Base-by-base conservation (phyloP, 257 asterid species). In the Nicotiana knightiana region DNA sequence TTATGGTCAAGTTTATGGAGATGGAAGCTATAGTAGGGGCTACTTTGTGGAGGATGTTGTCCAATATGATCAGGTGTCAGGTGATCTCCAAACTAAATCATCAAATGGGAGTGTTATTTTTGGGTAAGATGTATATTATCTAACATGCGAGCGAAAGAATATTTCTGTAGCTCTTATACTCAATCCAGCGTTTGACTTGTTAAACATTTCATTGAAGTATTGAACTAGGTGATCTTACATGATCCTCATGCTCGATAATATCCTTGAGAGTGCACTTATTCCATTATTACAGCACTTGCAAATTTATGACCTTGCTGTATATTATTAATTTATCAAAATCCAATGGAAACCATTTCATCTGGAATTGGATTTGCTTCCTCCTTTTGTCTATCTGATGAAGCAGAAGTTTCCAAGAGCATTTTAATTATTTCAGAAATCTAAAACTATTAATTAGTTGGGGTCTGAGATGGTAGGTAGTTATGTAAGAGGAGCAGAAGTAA, bases 91-190 rank as follows among this genome's bases (percentile, higher is more conserved):
- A 84, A 96, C 99, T 66, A 88, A 89, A 66, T 86, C 96, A 4
- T 89, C 92, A 37, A 96, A 96, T 73, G 98, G 98, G 86, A 96
- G 90, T 85, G 98, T 94, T 88, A 90, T 94, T 85, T 96, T 96
- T 85, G 99, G 99, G 99, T 93, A 87, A 87, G 94, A 85, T 77
- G 67, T 73, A 78, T 46, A 24, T 83, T 62, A 77, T 54, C 64
- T 37, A 37, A 76, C 63, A 28, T 75, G 6, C 28, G 13, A 26
- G 15, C 9, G 1, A 26, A 48, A 28, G 55, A 21, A 71, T 26
- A n/a, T 70, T 43, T 26, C 16, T 26, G 8, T 51, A 28, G 63
- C 63, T 75, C 26, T 26, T 75, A 51, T 51, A 51, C 63, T 15
- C 63, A 75, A 51, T 75, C 46, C 26, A 15, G 46, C 28, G 0